phyloP scores from a whole-genome alignment of 2,329 filamentous ascomycete species.

The Aspergillus sp. region DNA sequence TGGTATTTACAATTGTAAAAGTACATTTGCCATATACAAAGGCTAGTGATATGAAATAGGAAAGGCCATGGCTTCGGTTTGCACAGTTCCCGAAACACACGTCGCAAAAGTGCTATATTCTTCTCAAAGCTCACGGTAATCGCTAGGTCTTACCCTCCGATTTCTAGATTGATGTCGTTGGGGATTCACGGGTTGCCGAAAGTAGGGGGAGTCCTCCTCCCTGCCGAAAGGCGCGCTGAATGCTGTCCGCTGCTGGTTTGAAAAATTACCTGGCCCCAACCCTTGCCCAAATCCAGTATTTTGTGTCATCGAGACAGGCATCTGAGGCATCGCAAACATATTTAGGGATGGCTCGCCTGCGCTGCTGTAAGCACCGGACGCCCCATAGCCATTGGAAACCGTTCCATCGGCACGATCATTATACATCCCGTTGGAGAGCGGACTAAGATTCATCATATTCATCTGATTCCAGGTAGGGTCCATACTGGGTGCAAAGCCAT shows the following conservation, averaged over 20 bases:
- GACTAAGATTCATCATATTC: conserved; percentile 43
- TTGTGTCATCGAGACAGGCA: conserved; percentile 28
- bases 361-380: conserved; percentile 38
- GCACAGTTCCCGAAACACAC: neutral
- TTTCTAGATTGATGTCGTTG: conserved; percentile 83
- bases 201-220: conserved; percentile 86
- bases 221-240: conserved; percentile 57
- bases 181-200: conserved; percentile 92
- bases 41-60: neutral
- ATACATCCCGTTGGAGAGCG: conserved; percentile 37
- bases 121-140: conserved; percentile 76
- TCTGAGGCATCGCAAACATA: conserved; percentile 39
- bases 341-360: conserved; percentile 32
- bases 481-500: conserved; percentile 34
- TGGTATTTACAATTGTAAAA: conserved; percentile 6
- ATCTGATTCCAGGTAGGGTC: conserved; percentile 46
- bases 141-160: conserved; percentile 77
- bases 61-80: neutral
- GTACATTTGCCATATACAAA: conserved; percentile 5
- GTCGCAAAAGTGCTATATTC: neutral
- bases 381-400: conserved; percentile 32
- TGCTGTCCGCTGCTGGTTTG: conserved; percentile 58
- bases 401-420: conserved; percentile 31
- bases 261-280: conserved; percentile 46
- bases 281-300: conserved; percentile 33